Conservation (phyloP, 768 basidiomycete genomes). For the Leucogyrophana mollusca region DNA sequence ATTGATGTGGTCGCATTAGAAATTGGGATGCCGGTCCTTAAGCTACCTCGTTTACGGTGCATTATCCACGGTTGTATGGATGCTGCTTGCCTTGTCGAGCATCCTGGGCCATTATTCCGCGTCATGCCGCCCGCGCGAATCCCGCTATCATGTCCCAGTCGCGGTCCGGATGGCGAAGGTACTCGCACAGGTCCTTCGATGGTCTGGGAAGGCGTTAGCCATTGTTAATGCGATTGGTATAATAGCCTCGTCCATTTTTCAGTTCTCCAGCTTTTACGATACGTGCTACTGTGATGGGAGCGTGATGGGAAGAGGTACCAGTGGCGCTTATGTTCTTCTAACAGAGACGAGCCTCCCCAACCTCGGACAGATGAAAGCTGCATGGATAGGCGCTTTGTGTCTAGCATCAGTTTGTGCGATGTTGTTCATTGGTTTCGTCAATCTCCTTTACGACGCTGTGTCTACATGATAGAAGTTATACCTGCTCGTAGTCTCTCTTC, state of each 20-base stretch:
- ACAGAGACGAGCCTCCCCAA: conserved; percentile 12
- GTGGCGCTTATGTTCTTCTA: too few species aligned
- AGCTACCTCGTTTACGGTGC: conserved; percentile 20
- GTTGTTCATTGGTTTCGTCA: conserved; percentile 27
- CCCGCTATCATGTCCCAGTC: too few species aligned
- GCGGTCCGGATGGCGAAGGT: conserved; percentile 1
- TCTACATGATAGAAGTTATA: too few species aligned
- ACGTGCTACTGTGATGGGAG: conserved; percentile 22
- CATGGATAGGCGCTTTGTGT: conserved; percentile 37
- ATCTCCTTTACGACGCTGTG: conserved; percentile 25
- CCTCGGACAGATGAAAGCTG: conserved; percentile 20
- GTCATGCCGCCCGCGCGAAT: neutral
- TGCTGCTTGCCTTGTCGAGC: conserved; percentile 14
- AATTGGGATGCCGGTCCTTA: conserved; percentile 19
- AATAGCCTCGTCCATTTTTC: conserved; percentile 15
- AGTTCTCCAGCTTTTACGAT: conserved; percentile 18
- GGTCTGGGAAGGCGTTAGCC: conserved; percentile 17
- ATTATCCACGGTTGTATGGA: conserved; percentile 18
- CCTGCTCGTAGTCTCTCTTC: too few species aligned
- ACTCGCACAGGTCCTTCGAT: conserved; percentile 10
- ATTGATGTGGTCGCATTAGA: neutral
- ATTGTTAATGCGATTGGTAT: conserved; percentile 16
- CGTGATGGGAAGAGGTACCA: conserved; percentile 12
- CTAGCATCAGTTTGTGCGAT: conserved; percentile 23
- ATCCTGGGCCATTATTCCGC: conserved; percentile 1